phyloP scores from a whole-genome alignment of 176 grass and related monocot genomes.

The Oryza punctata region DNA sequence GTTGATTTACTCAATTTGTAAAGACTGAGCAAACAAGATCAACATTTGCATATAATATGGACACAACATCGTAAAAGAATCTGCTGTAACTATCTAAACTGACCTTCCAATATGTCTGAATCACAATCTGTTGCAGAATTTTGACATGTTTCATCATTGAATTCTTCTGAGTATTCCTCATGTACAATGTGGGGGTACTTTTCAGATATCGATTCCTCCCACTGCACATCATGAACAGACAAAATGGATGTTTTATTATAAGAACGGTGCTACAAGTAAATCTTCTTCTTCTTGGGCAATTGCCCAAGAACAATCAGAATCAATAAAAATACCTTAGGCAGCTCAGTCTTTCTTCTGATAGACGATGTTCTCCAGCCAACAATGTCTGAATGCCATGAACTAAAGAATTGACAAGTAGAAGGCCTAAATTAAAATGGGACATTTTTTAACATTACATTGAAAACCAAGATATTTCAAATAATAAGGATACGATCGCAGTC shows the following conservation, averaged over 20 bases:
- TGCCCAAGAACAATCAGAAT: neutral
- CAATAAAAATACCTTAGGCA: constrained; percentile 64
- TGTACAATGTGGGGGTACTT: constrained; percentile 91
- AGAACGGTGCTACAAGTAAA: constrained; percentile 1
- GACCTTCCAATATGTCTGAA: constrained; percentile 81
- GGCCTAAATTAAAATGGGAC: neutral
- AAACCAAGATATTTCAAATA: constrained; percentile 8
- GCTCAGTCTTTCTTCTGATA: constrained; percentile 82
- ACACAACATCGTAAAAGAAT: neutral
- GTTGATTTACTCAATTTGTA: neutral
- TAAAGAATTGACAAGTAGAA: constrained; percentile 39
- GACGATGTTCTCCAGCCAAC: constrained; percentile 99
- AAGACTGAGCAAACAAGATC: constrained; percentile 9
- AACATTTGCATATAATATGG: neutral
- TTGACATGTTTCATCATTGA: constrained; percentile 44
- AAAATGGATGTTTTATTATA: neutral
- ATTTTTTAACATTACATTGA: neutral
- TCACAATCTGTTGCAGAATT: constrained; percentile 44
- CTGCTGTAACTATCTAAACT: neutral
- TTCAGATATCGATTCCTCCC: constrained; percentile 51
- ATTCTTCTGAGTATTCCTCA: constrained; percentile 65
- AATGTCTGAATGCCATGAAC: constrained; percentile 64
- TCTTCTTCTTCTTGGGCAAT: neutral
- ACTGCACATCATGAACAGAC: constrained; percentile 52
- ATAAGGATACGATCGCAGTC: constrained; percentile 88